Evolutionary conservation across 2,329 filamentous ascomycete species (phyloP).

Genomic region (Ustilaginoidea virens): DNA sequence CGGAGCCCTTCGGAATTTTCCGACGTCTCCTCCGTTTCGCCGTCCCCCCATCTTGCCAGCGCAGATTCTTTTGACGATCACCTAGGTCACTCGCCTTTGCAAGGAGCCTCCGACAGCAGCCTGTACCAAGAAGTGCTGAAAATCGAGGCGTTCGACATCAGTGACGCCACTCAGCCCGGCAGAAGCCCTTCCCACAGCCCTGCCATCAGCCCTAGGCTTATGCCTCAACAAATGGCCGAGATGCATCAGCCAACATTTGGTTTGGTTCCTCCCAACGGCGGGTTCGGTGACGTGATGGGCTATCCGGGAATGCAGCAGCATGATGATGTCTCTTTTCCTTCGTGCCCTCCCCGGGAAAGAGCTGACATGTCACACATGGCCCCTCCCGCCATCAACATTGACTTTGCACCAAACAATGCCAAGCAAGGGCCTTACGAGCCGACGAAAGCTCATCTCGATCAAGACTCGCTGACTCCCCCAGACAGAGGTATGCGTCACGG

Average conservation of each 20-base stretch:
- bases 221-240: constrained; percentile 40
- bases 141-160: constrained; percentile 68
- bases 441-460: constrained; percentile 48
- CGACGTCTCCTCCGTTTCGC: constrained; percentile 73
- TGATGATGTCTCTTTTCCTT: constrained; percentile 34
- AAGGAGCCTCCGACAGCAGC: constrained; percentile 54
- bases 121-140: constrained; percentile 66
- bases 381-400: constrained; percentile 88
- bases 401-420: constrained; percentile 65
- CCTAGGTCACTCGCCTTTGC: constrained; percentile 62
- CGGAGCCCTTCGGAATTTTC: constrained; percentile 83
- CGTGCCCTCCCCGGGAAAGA: constrained; percentile 28
- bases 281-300: constrained; percentile 16
- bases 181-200: constrained; percentile 67
- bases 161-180: constrained; percentile 56
- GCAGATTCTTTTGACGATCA: constrained; percentile 66
- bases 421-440: constrained; percentile 23
- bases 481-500: constrained; percentile 38
- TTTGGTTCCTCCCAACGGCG: constrained; percentile 23
- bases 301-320: constrained; percentile 22
- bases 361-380: constrained; percentile 63
- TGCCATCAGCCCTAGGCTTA: constrained; percentile 47
- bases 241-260: constrained; percentile 30
- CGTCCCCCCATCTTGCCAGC: constrained; percentile 66
- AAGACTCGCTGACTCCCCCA: constrained; percentile 74